phyloP scores from a whole-genome alignment of 1,284 basidiomycete species.

The Agroathelia rolfsii region DNA sequence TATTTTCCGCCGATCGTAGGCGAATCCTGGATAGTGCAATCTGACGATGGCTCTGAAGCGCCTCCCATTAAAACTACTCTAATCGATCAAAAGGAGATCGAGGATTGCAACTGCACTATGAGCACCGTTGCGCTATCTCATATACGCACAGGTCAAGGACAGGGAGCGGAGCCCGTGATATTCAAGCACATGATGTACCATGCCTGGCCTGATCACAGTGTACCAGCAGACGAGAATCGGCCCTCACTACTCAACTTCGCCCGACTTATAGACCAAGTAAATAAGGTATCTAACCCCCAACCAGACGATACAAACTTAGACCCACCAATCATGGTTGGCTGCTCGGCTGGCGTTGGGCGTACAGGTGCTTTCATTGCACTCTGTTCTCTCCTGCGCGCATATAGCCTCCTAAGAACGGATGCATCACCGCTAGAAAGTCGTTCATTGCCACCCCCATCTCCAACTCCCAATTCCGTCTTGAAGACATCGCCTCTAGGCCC shows the following conservation, averaged over 20 bases:
- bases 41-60: conserved; percentile 31
- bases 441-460: conserved; percentile 15
- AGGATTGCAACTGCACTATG: conserved; percentile 49
- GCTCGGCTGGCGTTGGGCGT: conserved; percentile 83
- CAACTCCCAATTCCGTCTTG: conserved; percentile 19
- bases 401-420: conserved; percentile 47
- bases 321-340: conserved; percentile 75
- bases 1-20: conserved; percentile 63
- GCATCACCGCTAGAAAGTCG: too few species aligned
- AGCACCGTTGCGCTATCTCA: conserved; percentile 36
- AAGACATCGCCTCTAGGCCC: conserved; percentile 45
- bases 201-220: conserved; percentile 79
- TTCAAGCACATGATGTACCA: conserved; percentile 68
- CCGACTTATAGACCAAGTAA: conserved; percentile 48
- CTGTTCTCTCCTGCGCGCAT: conserved; percentile 56
- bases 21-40: conserved; percentile 37
- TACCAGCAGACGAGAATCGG: conserved; percentile 50
- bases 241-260: conserved; percentile 51
- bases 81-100: conserved; percentile 29
- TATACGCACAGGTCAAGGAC: conserved; percentile 16
- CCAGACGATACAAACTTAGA: conserved; percentile 32
- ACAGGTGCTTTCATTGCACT: conserved; percentile 84
- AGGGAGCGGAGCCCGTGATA: conserved; percentile 26
- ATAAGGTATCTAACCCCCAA: conserved; percentile 34
- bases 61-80: conserved; percentile 47